Evolutionary conservation across 768 basidiomycete species (phyloP), one percentile per base, ranked within the genome.

Genomic region (Grammothele lineata): DNA sequence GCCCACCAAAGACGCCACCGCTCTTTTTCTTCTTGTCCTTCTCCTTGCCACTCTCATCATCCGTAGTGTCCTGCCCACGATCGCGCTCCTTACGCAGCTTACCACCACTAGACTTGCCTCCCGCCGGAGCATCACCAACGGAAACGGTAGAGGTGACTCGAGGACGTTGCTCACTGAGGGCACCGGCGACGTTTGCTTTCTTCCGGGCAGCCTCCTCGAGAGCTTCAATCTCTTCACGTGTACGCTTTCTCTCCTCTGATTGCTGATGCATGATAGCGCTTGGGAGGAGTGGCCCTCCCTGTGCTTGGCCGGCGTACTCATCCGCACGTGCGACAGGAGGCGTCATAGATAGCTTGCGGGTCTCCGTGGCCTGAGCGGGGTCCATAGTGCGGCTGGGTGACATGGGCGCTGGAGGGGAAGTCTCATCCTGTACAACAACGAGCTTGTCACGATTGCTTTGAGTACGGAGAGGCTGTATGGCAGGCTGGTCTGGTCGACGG

Each of bases 271-370:
- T 61, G 45, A 69, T 58, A 17, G 64, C 62, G 51, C 70, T 75
- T 14, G 72, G 66, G 18, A 66, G 62, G 26, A 71, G 38, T 4
- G 69, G 64, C 25, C 39, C 38, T 44, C 24, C 12, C 42, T 56
- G 41, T 2, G 42, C 37, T 3, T 40, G 18, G 42, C 14, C 39
- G 56, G 24, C 67, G 72, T 43, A 12, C 24, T 66, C 73, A 14
- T 60, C 58, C 15, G 79, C 80, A 14, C 85, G 82, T 10, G 81
- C 87, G 18, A 94, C 80, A 1, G 76, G 70, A 1, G 92, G 92
- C 0, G 91, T 94, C 47, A 78, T 81, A 9, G 81, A 85, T 45
- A 92, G 70, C 54, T 87, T 83, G 45, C 77, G 77, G 5, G 92
- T 92, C 60, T 89, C 92, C 1, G 70, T 77, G 5, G 69, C 78